phyloP scores from a whole-genome alignment of 2,329 filamentous ascomycete species.

The Fusarium stilboides region DNA sequence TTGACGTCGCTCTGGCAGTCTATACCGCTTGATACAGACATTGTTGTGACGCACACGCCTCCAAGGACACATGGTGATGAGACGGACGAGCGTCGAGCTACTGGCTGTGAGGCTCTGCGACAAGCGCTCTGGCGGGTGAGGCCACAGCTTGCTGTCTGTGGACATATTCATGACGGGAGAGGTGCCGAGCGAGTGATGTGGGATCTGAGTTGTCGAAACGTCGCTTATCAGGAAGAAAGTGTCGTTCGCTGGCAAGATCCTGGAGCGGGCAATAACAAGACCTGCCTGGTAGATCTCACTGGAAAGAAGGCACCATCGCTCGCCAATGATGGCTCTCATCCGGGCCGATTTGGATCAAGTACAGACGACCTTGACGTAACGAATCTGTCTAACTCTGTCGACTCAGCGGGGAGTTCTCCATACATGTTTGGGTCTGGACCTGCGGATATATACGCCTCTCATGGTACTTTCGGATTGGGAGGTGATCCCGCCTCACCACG shows the following conservation, averaged over 20 bases:
- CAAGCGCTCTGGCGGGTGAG: constrained; percentile 72
- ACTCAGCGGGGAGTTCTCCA: constrained; percentile 5
- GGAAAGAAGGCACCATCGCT: constrained; percentile 58
- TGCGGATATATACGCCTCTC: constrained; percentile 43
- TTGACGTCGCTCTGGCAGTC: constrained; percentile 68
- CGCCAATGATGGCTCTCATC: constrained; percentile 63
- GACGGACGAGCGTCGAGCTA: constrained; percentile 54
- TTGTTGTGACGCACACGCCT: constrained; percentile 81
- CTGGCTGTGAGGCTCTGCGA: constrained; percentile 74
- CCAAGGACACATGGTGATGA: constrained; percentile 73
- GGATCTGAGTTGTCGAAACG: constrained; percentile 61
- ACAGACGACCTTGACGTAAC: constrained; percentile 19
- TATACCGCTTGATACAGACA: constrained; percentile 74
- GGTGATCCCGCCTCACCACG: constrained; percentile 60
- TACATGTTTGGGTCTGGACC: constrained; percentile 32
- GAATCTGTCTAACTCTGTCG: not conserved
- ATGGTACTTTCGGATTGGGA: constrained; percentile 54
- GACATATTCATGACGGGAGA: constrained; percentile 79
- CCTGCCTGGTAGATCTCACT: constrained; percentile 75
- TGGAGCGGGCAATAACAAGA: constrained; percentile 67
- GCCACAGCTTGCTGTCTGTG: constrained; percentile 77
- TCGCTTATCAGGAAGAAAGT: constrained; percentile 61
- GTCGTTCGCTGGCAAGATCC: constrained; percentile 72
- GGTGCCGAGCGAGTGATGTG: constrained; percentile 76
- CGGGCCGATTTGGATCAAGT: constrained; percentile 16